Evolutionary conservation across 345 rosid species (phyloP), one percentile per base, ranked within the genome.

Genomic region (Geranium brycei): DNA sequence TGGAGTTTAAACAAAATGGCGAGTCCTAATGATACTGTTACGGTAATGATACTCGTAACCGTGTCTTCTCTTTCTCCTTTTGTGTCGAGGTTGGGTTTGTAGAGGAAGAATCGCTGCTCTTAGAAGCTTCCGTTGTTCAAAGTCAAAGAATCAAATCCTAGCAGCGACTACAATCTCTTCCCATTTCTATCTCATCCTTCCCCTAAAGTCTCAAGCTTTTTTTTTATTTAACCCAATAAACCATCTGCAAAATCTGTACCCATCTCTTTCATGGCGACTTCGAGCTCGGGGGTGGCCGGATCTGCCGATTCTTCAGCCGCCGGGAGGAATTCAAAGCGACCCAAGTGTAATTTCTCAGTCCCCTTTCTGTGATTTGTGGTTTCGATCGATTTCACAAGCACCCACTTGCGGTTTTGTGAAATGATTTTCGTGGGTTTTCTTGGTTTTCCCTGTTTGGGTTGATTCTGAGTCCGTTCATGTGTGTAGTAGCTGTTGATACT

Each of bases 251-350:
- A 23, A 23, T 23, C 28, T 23, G 28, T 23, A 23, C 28, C 41
- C 10, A 35, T 47, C 60, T 57, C 63, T 23, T 16, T 7, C 67
- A 86, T 86, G 91, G 82, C 88, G 32, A 82, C 95, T 14, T 92
- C 97, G 1, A 82, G 86, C 72, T 80, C 85, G 59, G 86, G 62
- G 19, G 79, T 68, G 35, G 83, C 73, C 72, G 95, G 95, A 85
- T 87, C 98, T 14, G 80, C 79, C 64, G 96, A 91, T 83, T 62
- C 96, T 71, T 74, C 89, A 18, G 85, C 81, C 72, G 85, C 78
- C 61, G 70, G 92, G 71, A 75, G 85, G 70, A 83, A 81, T 76
- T 85, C 99, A 4, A 93, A 93, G 82, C 87, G 97, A 57, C 99
- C 97, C 72, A 90, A 93, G 80, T 93, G 99, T 93, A 78, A 69